These are phyloP conservation scores for Vanderwaltozyma verrucispora DNA, from an alignment of 805 yeast species.

Conservation along the genomic window DNA sequence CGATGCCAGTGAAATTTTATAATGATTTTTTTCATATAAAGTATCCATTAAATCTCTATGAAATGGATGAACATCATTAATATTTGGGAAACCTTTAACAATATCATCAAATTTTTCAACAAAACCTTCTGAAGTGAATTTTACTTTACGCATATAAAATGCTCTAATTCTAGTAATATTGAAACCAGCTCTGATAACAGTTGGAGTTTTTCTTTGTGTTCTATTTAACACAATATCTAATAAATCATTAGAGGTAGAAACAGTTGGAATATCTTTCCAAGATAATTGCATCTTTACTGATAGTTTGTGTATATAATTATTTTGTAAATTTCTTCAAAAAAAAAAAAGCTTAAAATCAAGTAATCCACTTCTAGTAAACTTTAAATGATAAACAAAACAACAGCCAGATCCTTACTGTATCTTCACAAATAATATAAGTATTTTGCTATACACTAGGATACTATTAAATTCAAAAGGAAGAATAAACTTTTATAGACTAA, in stretches of 20 bases:
- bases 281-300: conserved; percentile 71
- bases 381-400: too few species aligned
- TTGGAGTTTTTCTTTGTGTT: conserved; percentile 98
- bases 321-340: background rate
- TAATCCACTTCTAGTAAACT: too few species aligned
- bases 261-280: conserved; percentile 97
- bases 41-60: conserved; percentile 98
- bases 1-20: conserved; percentile 92
- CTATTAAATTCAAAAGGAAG: too few species aligned
- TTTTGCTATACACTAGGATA: too few species aligned
- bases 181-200: conserved; percentile 96
- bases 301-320: too few species aligned
- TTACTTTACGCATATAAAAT: conserved; percentile 96
- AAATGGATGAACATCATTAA: conserved; percentile 96
- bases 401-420: too few species aligned
- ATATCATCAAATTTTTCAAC: conserved; percentile 84
- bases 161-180: conserved; percentile 93
- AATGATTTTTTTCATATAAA: conserved; percentile 94
- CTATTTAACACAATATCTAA: conserved; percentile 94
- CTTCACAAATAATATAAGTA: too few species aligned
- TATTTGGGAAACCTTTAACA: conserved; percentile 84
- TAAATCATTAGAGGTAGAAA: conserved; percentile 84
- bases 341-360: background rate
- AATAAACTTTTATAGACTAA: too few species aligned
- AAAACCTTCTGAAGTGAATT: conserved; percentile 93